Conservation (phyloP, 2,329 filamentous ascomycete genomes). For the Aschersonia sp. region DNA sequence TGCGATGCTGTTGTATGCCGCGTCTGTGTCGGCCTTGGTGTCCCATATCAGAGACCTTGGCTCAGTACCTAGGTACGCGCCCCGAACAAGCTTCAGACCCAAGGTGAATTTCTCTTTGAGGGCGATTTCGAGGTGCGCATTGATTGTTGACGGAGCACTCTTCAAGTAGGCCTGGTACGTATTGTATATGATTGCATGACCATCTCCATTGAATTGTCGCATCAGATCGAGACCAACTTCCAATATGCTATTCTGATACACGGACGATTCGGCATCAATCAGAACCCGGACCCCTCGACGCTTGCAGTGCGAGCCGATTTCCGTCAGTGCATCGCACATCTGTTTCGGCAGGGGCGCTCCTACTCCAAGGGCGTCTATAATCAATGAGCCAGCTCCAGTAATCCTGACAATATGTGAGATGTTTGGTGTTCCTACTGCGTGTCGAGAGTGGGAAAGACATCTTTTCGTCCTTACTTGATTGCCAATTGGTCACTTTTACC, state of each 20-base stretch:
- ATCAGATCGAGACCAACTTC: slow-evolving; percentile 18
- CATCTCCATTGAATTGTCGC: slow-evolving; percentile 23
- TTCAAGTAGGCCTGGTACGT: slow-evolving; percentile 45
- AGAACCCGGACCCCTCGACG: slow-evolving; percentile 25
- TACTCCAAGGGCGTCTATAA: slow-evolving; percentile 21
- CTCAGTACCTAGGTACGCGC: slow-evolving; percentile 39
- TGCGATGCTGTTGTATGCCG: slow-evolving; percentile 33
- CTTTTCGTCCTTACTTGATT: slow-evolving; percentile 17
- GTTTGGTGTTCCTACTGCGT: no score
- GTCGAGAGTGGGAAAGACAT: no score
- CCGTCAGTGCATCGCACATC: slow-evolving; percentile 24
- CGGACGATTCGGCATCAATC: slow-evolving; percentile 30
- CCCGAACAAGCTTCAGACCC: slow-evolving; percentile 41
- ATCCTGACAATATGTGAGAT: slow-evolving; percentile 11
- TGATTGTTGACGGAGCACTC: slow-evolving; percentile 24
- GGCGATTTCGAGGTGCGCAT: slow-evolving; percentile 29
- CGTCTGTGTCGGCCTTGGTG: slow-evolving; percentile 36
- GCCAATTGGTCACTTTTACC: slow-evolving; percentile 20
- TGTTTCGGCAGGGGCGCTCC: slow-evolving; percentile 21
- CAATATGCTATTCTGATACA: slow-evolving; percentile 25
- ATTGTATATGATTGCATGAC: slow-evolving; percentile 24
- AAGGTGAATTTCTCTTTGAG: slow-evolving; percentile 31
- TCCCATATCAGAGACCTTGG: slow-evolving; percentile 34
- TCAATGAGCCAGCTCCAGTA: slow-evolving; percentile 25
- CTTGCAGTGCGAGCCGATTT: slow-evolving; percentile 23